These are phyloP conservation scores for Tilletia setariae DNA, from an alignment of 1,284 basidiomycete genomes.

Conservation along the genomic window DNA sequence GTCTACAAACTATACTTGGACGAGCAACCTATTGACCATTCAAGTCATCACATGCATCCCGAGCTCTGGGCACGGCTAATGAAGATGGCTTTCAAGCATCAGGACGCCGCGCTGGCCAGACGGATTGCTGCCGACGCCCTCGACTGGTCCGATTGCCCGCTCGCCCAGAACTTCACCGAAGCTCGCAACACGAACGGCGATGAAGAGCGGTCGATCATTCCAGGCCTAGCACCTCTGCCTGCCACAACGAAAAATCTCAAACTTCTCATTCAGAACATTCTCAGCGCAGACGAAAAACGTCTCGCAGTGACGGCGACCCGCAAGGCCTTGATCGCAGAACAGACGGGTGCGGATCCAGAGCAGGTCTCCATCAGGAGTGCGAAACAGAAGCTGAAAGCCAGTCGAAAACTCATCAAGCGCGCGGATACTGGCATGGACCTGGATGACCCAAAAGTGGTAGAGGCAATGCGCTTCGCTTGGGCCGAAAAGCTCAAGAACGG, in stretches of 20 bases:
- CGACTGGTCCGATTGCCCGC: background rate
- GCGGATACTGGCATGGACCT: too few relatives aligned
- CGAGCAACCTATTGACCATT: background rate
- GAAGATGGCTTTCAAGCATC: background rate
- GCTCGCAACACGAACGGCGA: background rate
- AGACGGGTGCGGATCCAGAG: background rate
- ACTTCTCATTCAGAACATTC: background rate
- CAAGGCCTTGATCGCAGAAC: background rate
- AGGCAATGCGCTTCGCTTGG: background rate
- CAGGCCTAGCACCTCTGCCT: background rate
- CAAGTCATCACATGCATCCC: background rate
- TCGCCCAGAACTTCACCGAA: background rate
- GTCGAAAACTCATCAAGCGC: too few relatives aligned
- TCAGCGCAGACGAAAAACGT: background rate
- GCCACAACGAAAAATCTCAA: background rate
- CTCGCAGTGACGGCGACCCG: background rate
- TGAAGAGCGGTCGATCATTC: background rate
- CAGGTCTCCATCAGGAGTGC: background rate
- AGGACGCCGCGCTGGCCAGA: background rate
- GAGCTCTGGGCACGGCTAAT: conserved; percentile 1
- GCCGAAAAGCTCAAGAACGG: background rate
- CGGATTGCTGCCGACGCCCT: background rate
- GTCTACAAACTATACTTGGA: background rate
- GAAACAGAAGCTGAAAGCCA: background rate
- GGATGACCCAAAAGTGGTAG: background rate